Evolutionary conservation across 768 basidiomycete species (phyloP).

Genomic region (Flagelloscypha sp.): DNA sequence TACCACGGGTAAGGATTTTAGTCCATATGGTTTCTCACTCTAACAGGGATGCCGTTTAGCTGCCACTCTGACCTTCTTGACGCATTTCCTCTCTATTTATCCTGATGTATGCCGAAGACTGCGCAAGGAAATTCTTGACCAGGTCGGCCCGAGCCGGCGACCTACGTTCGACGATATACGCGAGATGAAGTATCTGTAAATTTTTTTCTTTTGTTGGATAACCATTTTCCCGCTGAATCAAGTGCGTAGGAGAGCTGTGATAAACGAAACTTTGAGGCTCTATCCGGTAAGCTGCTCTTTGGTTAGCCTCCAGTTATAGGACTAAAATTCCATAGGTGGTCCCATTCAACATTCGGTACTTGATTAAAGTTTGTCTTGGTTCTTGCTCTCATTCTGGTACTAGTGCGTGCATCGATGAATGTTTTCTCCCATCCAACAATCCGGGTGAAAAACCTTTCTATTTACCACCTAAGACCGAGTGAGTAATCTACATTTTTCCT

Average conservation of each 20-base stretch:
- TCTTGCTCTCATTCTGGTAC: too few species aligned
- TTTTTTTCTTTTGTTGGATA: too few species aligned
- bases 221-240: too few species aligned
- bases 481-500: conserved; percentile 11
- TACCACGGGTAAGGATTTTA: conserved; percentile 37
- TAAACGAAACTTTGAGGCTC: conserved; percentile 45
- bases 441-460: conserved; percentile 26
- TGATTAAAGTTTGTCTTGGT: too few species aligned
- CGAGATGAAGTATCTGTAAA: conserved; percentile 50
- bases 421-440: conserved; percentile 18
- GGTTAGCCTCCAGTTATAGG: background rate
- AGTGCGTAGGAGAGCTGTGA: conserved; percentile 27
- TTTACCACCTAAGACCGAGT: conserved; percentile 26
- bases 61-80: conserved; percentile 40
- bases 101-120: conserved; percentile 38
- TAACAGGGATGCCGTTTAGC: conserved; percentile 34
- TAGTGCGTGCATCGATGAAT: conserved; percentile 18
- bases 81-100: conserved; percentile 48
- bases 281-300: conserved; percentile 30
- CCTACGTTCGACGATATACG: conserved; percentile 51
- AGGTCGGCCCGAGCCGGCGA: conserved; percentile 32
- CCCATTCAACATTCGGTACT: conserved; percentile 31
- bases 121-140: conserved; percentile 40
- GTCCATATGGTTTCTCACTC: conserved; percentile 28
- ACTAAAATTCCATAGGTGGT: background rate